These are phyloP conservation scores for Schoenoplectus triqueter DNA, from an alignment of 202 grass and related monocot species.

Conservation along the genomic window DNA sequence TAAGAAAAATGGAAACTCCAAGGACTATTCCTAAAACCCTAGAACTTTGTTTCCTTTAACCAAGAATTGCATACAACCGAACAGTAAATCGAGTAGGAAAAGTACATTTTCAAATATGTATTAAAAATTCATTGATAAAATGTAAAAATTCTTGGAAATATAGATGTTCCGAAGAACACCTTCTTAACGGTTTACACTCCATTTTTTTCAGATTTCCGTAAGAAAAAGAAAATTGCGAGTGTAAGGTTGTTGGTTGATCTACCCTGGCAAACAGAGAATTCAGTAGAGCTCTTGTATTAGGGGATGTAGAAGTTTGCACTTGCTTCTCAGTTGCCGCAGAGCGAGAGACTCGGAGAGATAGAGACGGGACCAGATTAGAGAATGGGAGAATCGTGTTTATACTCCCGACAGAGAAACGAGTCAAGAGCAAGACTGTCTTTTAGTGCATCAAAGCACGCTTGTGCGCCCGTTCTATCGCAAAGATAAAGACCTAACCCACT, in stretches of 20 bases:
- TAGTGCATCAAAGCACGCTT: not conserved
- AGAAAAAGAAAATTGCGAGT: conserved; percentile 6
- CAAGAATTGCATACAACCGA: not conserved
- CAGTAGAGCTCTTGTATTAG: not conserved
- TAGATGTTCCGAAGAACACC: not conserved
- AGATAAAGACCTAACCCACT: too few relatives aligned
- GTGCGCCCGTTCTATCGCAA: too few relatives aligned
- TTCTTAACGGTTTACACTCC: not conserved
- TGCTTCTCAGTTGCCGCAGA: not conserved
- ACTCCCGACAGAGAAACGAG: conserved; percentile 19
- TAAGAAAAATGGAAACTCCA: not conserved
- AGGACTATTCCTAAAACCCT: not conserved
- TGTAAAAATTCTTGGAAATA: conserved; percentile 10
- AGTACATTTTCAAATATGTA: conserved; percentile 41
- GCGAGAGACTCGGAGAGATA: not conserved
- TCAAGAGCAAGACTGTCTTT: not conserved
- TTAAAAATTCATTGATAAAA: not conserved
- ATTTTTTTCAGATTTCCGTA: not conserved
- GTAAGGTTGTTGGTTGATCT: not conserved
- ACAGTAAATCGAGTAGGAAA: not conserved
- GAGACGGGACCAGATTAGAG: not conserved
- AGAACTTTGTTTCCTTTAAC: not conserved
- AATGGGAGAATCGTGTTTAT: not conserved
- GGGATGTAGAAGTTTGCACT: conserved; percentile 19
- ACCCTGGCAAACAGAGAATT: not conserved